phyloP scores from a whole-genome alignment of 352 stramenopile species.

The Phytophthora capsici region DNA sequence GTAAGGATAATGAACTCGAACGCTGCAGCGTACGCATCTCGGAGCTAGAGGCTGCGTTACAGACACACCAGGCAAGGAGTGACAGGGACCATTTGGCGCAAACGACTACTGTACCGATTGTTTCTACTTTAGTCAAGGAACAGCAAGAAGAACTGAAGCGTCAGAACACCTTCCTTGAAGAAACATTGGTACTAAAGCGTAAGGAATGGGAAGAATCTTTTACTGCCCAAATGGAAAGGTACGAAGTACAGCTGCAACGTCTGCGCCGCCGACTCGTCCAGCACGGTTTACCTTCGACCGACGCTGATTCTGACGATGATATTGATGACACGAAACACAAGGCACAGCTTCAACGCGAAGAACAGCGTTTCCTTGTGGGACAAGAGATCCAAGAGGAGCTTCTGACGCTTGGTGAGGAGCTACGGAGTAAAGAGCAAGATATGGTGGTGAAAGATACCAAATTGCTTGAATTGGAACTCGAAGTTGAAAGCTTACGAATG shows the following conservation, averaged over 20 bases:
- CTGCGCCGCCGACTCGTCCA: constrained; percentile 51
- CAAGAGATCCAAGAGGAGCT: constrained; percentile 62
- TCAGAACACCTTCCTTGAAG: constrained; percentile 65
- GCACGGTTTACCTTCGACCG: constrained; percentile 29
- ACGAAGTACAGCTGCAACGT: constrained; percentile 60
- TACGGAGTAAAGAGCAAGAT: constrained; percentile 59
- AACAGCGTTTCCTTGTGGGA: constrained; percentile 50
- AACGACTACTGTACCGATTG: not conserved
- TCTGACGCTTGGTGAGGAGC: constrained; percentile 43
- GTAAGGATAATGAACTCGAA: constrained; percentile 53
- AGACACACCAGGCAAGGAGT: constrained; percentile 24
- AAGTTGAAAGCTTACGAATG: constrained; percentile 72
- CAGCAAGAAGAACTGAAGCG: constrained; percentile 52
- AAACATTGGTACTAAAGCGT: constrained; percentile 66
- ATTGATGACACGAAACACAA: constrained; percentile 6
- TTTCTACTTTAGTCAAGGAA: constrained; percentile 18
- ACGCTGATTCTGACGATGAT: constrained; percentile 18
- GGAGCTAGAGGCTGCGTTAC: constrained; percentile 43
- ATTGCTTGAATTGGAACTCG: constrained; percentile 71
- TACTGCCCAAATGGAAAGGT: constrained; percentile 55
- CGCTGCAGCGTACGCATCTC: constrained; percentile 39
- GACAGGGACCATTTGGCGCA: constrained; percentile 31
- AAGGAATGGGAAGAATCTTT: constrained; percentile 69
- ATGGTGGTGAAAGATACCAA: constrained; percentile 66
- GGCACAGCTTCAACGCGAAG: constrained; percentile 46